Percentiles rank a stretch among this genome's conserved stretches.
Conservation (phyloP, 306 rosid genomes). For the Rosa lucieae region DNA sequence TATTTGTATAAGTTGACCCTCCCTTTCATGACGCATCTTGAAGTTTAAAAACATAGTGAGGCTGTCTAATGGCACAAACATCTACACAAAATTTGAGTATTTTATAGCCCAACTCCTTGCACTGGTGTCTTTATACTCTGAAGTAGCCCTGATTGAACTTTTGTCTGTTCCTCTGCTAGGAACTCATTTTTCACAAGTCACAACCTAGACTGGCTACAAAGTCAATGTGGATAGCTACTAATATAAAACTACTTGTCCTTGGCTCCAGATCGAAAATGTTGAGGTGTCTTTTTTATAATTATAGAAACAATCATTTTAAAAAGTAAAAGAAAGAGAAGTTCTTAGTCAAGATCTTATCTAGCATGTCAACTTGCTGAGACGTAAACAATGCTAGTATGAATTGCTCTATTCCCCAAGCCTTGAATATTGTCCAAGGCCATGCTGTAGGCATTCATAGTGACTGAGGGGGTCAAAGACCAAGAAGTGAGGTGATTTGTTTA, state of each 20-base stretch:
- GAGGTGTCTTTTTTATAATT: background rate
- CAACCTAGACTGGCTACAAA: background rate
- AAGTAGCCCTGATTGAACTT: background rate
- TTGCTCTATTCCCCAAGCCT: background rate
- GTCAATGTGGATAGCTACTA: background rate
- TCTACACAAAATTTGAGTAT: background rate
- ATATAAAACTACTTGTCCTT: background rate
- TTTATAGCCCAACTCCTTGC: background rate
- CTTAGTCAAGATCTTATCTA: background rate
- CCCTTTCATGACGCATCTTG: background rate
- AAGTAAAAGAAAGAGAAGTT: background rate
- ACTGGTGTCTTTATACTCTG: background rate
- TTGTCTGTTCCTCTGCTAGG: background rate
- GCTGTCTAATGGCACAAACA: background rate
- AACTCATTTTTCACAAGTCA: background rate
- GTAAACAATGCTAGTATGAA: background rate
- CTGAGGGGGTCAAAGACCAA: no score
- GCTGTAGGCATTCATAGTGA: background rate
- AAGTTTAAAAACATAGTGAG: background rate
- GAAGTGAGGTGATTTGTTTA: background rate
- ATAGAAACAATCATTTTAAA: background rate
- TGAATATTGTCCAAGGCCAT: background rate
- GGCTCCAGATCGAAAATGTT: background rate
- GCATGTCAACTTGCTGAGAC: background rate
- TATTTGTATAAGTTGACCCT: background rate